phyloP scores from a whole-genome alignment of 345 rosid species.

The Eucalyptus coolabah region DNA sequence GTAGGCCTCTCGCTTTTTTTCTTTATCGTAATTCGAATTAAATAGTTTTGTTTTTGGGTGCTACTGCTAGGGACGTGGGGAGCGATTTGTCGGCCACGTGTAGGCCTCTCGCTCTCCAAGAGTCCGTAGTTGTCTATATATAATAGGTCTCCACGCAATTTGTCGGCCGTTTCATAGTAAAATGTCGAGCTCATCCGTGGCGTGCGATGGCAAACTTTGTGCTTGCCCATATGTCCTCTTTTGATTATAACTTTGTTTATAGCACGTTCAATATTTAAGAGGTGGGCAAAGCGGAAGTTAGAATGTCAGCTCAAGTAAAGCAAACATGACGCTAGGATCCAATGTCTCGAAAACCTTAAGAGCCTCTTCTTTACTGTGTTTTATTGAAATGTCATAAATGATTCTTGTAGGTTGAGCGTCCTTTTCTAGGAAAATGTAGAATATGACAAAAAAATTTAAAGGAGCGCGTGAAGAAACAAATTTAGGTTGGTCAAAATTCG shows the following conservation, averaged over 20 bases:
- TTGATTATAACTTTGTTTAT: neutral
- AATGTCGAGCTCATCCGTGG: neutral
- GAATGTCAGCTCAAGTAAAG: neutral
- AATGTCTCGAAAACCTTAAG: neutral
- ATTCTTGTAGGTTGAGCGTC: neutral
- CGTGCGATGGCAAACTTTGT: neutral
- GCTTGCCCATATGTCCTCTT: neutral
- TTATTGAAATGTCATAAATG: neutral
- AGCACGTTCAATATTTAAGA: neutral
- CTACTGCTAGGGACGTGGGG: neutral
- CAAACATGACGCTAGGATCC: neutral
- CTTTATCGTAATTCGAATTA: neutral
- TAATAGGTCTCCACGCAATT: neutral
- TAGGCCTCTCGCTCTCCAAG: neutral
- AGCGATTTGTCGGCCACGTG: neutral
- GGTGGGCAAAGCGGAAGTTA: neutral
- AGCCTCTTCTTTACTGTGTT: accelerated
- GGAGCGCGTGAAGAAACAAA: neutral
- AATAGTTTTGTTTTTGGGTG: neutral
- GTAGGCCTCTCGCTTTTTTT: neutral
- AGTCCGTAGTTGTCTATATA: neutral
- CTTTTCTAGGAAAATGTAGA: neutral
- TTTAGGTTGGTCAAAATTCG: neutral
- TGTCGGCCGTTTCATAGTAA: neutral
- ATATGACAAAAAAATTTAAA: neutral